These are phyloP conservation scores for Priceomyces haplophilus DNA, from an alignment of 805 yeast species.

Conservation along the genomic window DNA sequence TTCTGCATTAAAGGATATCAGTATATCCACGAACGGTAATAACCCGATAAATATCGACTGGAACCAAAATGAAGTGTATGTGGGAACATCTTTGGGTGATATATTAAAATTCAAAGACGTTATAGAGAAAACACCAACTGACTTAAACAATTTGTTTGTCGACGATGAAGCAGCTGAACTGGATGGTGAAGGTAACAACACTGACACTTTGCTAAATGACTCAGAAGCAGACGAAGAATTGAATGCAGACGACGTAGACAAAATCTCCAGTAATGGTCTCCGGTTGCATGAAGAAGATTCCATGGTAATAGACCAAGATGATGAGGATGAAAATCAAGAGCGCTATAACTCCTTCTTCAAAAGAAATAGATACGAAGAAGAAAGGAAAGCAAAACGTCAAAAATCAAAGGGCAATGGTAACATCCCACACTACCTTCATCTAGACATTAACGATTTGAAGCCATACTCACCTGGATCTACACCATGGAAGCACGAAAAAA, in stretches of 20 bases:
- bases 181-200: conserved; percentile 19
- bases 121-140: conserved; percentile 6
- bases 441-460: conserved; percentile 26
- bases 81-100: conserved; percentile 45
- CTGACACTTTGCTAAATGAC: conserved; percentile 16
- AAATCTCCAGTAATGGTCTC: conserved; percentile 6
- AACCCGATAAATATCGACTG: conserved; percentile 28
- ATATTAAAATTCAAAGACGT: conserved; percentile 3
- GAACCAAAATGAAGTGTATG: conserved; percentile 26
- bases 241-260: conserved; percentile 9
- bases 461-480: conserved; percentile 89
- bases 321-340: conserved; percentile 14
- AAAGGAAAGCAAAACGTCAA: conserved; percentile 21
- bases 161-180: conserved; percentile 28
- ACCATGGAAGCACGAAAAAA: conserved; percentile 37
- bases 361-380: conserved; percentile 17
- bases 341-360: conserved; percentile 24
- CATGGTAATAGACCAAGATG: conserved; percentile 35
- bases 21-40: conserved; percentile 23
- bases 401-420: conserved; percentile 15
- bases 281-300: conserved; percentile 31
- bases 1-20: conserved; percentile 20
- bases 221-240: conserved; percentile 16
- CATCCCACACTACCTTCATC: conserved; percentile 1
- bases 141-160: conserved; percentile 18